Evolutionary conservation across 306 rosid genomes (phyloP).

Genomic region (Mimosa bimucronata): DNA sequence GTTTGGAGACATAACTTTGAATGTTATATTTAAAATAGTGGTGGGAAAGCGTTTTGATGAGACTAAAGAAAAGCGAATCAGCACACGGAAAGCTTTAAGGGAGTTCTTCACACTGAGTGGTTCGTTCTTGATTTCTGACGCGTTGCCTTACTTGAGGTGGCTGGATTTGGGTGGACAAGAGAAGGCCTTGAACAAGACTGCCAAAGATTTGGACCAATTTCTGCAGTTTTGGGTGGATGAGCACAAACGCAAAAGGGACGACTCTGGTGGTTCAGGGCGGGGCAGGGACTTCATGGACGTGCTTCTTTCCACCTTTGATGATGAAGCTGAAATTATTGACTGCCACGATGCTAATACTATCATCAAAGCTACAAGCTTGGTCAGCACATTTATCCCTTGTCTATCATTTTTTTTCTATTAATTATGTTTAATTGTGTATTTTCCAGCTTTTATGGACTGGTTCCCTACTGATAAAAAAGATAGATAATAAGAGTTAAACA

Average conservation of each 20-base stretch:
- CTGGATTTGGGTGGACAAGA: slow-evolving; percentile 47
- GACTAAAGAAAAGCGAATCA: slow-evolving; percentile 10
- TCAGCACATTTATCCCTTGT: not conserved
- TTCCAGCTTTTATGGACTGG: no score
- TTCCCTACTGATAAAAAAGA: no score
- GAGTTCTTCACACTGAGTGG: not conserved
- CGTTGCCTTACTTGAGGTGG: slow-evolving; percentile 49
- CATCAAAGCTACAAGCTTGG: no score
- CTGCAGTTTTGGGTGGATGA: slow-evolving; percentile 32
- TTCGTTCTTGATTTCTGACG: slow-evolving; percentile 25
- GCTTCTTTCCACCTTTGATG: slow-evolving; percentile 26
- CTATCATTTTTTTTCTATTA: not conserved
- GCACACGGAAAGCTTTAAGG: slow-evolving; percentile 2
- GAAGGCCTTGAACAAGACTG: slow-evolving; percentile 40
- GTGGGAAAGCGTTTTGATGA: slow-evolving; percentile 36
- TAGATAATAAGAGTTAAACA: no score
- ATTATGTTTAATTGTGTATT: no score
- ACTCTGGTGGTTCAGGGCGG: not conserved
- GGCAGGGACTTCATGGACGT: slow-evolving; percentile 40
- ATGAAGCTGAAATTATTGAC: not conserved
- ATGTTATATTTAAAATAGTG: slow-evolving; percentile 30
- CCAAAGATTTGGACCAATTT: slow-evolving; percentile 34
- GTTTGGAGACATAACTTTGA: slow-evolving; percentile 30
- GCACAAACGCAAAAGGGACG: slow-evolving; percentile 29
- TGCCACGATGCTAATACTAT: slow-evolving; percentile 29